Conservation (phyloP, 2,329 filamentous ascomycete genomes). For the Botrytis paeoniae region DNA sequence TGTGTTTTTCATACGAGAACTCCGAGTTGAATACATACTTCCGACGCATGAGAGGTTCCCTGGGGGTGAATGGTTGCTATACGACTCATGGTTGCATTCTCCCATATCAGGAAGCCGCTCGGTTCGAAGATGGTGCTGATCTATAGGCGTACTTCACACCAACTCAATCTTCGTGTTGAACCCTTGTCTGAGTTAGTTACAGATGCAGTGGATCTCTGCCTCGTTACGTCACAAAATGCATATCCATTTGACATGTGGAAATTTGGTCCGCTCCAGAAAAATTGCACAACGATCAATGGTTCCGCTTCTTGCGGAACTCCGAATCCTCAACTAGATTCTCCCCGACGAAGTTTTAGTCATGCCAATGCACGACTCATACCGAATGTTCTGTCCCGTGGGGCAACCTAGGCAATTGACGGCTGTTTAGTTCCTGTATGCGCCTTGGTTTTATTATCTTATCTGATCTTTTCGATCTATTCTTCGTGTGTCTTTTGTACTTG, state of each 20-base stretch:
- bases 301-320: not conserved
- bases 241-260: not conserved
- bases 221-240: not conserved
- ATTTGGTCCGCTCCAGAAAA: not conserved
- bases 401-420: not conserved
- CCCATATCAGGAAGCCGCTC: not conserved
- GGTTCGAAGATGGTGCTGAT: not conserved
- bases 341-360: not conserved
- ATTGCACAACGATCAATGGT: not conserved
- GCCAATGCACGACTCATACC: not conserved
- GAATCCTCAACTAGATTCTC: not conserved
- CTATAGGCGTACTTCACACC: not conserved
- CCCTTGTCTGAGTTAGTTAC: not conserved
- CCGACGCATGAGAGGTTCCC: not conserved
- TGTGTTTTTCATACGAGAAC: not conserved
- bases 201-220: not conserved
- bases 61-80: not conserved
- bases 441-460: constrained; percentile 17
- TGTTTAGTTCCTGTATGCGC: not conserved
- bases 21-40: not conserved
- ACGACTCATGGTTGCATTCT: not conserved
- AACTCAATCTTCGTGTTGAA: not conserved
- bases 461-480: constrained; percentile 15
- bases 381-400: not conserved
- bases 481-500: not conserved